Conservation (phyloP, 768 basidiomycete genomes). For the Lyophyllum atratum region DNA sequence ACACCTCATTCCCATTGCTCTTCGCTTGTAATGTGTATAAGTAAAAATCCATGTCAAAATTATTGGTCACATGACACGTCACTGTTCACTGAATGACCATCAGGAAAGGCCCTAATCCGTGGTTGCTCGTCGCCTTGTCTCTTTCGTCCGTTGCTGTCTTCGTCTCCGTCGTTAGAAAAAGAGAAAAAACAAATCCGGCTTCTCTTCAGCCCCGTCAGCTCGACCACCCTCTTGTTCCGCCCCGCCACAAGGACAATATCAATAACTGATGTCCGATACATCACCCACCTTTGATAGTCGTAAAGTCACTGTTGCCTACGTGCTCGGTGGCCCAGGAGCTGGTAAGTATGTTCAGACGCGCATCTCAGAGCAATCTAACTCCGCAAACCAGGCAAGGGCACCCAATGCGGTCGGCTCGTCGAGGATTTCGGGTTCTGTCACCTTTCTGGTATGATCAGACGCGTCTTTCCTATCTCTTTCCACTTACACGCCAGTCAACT, state of each 20-base stretch:
- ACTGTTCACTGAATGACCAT: slow-evolving; percentile 12
- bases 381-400: slow-evolving; percentile 83
- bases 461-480: neutral
- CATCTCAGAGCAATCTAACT: slow-evolving; percentile 5
- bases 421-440: slow-evolving; percentile 87
- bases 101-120: slow-evolving; percentile 60
- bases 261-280: slow-evolving; percentile 39
- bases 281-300: slow-evolving; percentile 61
- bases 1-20: neutral
- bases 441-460: slow-evolving; percentile 71
- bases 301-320: slow-evolving; percentile 91
- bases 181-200: slow-evolving; percentile 60
- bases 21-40: neutral
- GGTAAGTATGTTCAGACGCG: slow-evolving; percentile 43
- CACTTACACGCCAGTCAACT: slow-evolving; percentile 9
- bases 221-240: slow-evolving; percentile 68
- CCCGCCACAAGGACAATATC: slow-evolving; percentile 49
- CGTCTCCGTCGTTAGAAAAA: slow-evolving; percentile 52
- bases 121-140: slow-evolving; percentile 58
- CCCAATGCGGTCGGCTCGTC: slow-evolving; percentile 87
- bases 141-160: slow-evolving; percentile 60
- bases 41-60: slow-evolving; percentile 49
- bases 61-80: slow-evolving; percentile 9
- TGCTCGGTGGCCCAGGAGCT: slow-evolving; percentile 96
- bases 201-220: slow-evolving; percentile 60